phyloP scores from a whole-genome alignment of 148 eudicot species.

The Rhododendron griersonianum region DNA sequence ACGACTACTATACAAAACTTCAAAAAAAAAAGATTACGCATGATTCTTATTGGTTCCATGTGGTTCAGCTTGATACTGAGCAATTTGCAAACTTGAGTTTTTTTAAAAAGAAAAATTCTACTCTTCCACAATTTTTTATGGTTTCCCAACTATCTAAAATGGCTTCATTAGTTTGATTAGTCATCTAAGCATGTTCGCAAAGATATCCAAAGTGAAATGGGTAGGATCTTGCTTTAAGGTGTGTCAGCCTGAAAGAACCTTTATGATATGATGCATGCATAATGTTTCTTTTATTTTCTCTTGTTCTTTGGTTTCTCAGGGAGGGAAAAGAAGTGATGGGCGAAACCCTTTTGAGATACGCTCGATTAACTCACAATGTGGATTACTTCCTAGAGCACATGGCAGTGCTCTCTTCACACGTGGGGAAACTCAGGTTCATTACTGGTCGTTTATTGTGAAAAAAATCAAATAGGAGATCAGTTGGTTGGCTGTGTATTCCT shows the following conservation, averaged over 20 bases:
- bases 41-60: not conserved
- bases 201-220: not conserved
- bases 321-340: slow-evolving; percentile 98
- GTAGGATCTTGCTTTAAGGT: not conserved
- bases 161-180: not conserved
- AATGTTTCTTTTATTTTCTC: not conserved
- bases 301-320: slow-evolving; percentile 31
- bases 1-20: not conserved
- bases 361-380: slow-evolving; percentile 69
- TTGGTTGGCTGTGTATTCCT: not conserved
- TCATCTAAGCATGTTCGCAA: not conserved
- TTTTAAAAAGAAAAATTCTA: not conserved
- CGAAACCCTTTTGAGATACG: slow-evolving; percentile 80
- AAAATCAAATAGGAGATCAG: not conserved
- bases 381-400: slow-evolving; percentile 98
- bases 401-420: slow-evolving; percentile 99
- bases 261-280: not conserved
- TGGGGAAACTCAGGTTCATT: slow-evolving; percentile 96
- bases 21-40: not conserved
- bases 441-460: not conserved
- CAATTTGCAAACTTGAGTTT: not conserved
- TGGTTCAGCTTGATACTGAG: not conserved
- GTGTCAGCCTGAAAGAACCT: not conserved
- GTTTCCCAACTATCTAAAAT: not conserved
- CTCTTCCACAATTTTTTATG: not conserved